Percentiles rank a stretch among this genome's conserved stretches.
These are phyloP conservation scores for Discostella stelligeroides DNA, from an alignment of 108 stramenopile genomes.

Conservation along the genomic window DNA sequence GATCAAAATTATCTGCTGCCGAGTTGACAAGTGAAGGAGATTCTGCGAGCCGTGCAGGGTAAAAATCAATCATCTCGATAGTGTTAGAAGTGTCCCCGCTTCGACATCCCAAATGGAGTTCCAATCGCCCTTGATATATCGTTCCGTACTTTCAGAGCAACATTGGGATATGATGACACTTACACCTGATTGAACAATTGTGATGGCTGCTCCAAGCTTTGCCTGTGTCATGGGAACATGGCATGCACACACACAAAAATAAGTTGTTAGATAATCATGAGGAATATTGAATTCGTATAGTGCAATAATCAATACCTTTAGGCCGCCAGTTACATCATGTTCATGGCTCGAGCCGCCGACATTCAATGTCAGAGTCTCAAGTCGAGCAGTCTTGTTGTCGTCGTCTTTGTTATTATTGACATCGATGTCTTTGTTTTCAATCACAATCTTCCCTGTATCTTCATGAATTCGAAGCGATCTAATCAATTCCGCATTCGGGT, in stretches of 20 bases:
- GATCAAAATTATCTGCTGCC: no score
- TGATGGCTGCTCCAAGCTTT: constrained; percentile 61
- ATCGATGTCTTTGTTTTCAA: neutral
- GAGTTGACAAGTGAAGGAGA: no score
- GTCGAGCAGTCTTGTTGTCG: neutral
- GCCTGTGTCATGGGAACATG: constrained; percentile 28
- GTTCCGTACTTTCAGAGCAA: constrained; percentile 50
- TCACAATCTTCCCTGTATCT: constrained; percentile 38
- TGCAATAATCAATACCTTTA: constrained; percentile 50
- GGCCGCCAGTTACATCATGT: constrained; percentile 86
- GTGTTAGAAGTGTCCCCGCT: constrained; percentile 25
- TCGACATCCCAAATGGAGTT: constrained; percentile 25
- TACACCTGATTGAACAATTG: constrained; percentile 54
- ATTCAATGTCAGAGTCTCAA: constrained; percentile 14
- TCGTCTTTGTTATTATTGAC: neutral
- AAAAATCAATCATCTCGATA: no score
- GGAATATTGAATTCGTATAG: no score
- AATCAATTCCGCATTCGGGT: constrained; percentile 57
- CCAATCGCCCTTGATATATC: constrained; percentile 31
- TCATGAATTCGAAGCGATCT: constrained; percentile 50
- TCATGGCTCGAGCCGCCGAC: constrained; percentile 70
- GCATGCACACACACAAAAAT: no score
- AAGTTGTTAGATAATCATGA: no score
- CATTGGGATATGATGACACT: constrained; percentile 63
- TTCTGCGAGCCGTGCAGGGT: no score